Base-by-base conservation (phyloP, 2,329 filamentous ascomycete genomes). In the Neofusicoccum cordaticola region DNA sequence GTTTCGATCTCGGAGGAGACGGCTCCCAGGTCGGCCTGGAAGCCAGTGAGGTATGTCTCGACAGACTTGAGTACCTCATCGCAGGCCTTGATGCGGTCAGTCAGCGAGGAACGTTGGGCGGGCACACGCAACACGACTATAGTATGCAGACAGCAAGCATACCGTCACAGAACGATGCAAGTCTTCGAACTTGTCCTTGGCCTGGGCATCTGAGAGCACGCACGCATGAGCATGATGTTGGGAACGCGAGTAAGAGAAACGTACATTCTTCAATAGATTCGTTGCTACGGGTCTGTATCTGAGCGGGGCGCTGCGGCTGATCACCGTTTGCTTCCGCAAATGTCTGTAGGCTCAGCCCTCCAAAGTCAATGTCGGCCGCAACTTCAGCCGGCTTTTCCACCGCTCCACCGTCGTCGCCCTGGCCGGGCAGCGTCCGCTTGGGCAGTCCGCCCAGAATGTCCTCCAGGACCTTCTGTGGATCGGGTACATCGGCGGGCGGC, bases 1-100 rank as follows among this genome's bases (percentile, higher is more conserved):
- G 89, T 93, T 78, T 99, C 95, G 60, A 99, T 99, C 75, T 99
- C 95, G 6, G 93, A 90, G 1, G 95, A 97, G 12, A 99, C 95
- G 13, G 88, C 86, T 8, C 92, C 94, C 11, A 99, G 86, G 76
- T 99, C 96, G 66, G 93, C 91, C 74, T 96, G 93, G 74, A 99
- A 99, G 75, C 89, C 94, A 42, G 91, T 91, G 62, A 99, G 83
- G 75, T 97, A 98, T 37, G 87, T 88, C 79, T 99, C 94, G 63
- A 99, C 95, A 0, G 93, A 97, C 77, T 89, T 91, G 51, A 98
- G 85, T 58, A 98, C 92, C 74, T 96, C 90, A 77, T 99, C 95
- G 79, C 94, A 99, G 58, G 92, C 91, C 74, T 70, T 11, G 5
- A 39, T 13, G 5, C 37, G 19, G 44, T 65, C 39, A 62, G 53